These are phyloP conservation scores for Populus nigra DNA, from an alignment of 345 rosid genomes.

Conservation along the genomic window DNA sequence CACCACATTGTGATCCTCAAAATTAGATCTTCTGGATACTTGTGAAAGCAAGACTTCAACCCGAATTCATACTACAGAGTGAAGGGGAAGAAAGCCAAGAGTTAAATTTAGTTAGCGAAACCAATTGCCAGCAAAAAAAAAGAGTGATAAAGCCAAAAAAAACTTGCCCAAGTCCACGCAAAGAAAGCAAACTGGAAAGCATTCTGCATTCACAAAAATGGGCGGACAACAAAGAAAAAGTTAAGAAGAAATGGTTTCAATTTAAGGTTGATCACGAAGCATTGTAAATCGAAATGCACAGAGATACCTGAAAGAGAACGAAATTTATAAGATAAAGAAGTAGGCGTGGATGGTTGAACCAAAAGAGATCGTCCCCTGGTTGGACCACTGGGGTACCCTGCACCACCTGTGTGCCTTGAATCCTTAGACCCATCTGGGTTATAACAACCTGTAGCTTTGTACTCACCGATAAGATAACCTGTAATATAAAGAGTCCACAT, in stretches of 20 bases:
- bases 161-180: constrained; percentile 65
- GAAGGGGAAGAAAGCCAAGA: constrained; percentile 8
- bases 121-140: not conserved
- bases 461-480: constrained; percentile 71
- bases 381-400: constrained; percentile 90
- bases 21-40: constrained; percentile 42
- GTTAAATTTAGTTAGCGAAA: no score
- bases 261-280: not conserved
- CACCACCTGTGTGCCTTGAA: constrained; percentile 85
- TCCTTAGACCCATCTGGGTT: constrained; percentile 70
- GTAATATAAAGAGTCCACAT: constrained; percentile 9
- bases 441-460: constrained; percentile 81
- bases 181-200: constrained; percentile 90
- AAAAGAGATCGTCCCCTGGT: constrained; percentile 89
- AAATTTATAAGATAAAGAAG: constrained; percentile 80
- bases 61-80: constrained; percentile 49
- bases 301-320: constrained; percentile 77
- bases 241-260: not conserved
- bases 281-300: not conserved
- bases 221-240: not conserved
- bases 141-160: not conserved
- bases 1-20: constrained; percentile 83
- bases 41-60: constrained; percentile 57
- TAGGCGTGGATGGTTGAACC: constrained; percentile 84
- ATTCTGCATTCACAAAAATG: constrained; percentile 42